Evolutionary conservation across 495 filamentous ascomycete genomes (phyloP).

Genomic region (Podospora bellae-mahoneyi): DNA sequence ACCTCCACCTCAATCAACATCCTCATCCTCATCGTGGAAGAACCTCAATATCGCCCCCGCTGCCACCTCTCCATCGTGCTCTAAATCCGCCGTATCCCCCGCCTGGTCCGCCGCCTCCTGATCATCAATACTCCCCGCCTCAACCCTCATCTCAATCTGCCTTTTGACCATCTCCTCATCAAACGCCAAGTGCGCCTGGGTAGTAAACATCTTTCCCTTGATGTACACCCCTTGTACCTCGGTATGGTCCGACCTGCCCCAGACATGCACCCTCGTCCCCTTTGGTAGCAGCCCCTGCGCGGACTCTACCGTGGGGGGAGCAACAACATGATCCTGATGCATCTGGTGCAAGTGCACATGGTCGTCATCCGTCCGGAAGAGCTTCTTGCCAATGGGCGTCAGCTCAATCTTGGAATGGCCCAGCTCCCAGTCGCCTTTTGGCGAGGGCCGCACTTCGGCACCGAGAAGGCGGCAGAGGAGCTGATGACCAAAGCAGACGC

Average conservation of each 20-base stretch:
- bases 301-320: conserved; percentile 32
- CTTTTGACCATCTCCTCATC: conserved; percentile 65
- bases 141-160: conserved; percentile 56
- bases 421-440: conserved; percentile 68
- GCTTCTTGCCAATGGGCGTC: conserved; percentile 62
- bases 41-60: conserved; percentile 37
- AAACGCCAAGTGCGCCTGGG: conserved; percentile 88
- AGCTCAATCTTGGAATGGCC: conserved; percentile 64
- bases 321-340: conserved; percentile 74
- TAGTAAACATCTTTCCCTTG: conserved; percentile 60
- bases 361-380: conserved; percentile 61
- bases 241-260: conserved; percentile 45
- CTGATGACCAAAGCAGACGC: conserved; percentile 85
- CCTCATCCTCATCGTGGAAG: conserved; percentile 37
- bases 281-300: conserved; percentile 52
- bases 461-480: conserved; percentile 74
- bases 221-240: conserved; percentile 72
- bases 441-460: conserved; percentile 55
- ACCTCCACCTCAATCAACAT: conserved; percentile 9
- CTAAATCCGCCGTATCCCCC: conserved; percentile 30
- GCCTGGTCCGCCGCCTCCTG: conserved; percentile 32
- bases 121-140: conserved; percentile 56
- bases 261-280: conserved; percentile 29
- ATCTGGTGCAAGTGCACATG: conserved; percentile 64
- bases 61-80: conserved; percentile 32